Percentiles rank a stretch among this genome's conserved stretches.
These are phyloP conservation scores for Zangia roseola DNA, from an alignment of 768 basidiomycete genomes.

Conservation along the genomic window DNA sequence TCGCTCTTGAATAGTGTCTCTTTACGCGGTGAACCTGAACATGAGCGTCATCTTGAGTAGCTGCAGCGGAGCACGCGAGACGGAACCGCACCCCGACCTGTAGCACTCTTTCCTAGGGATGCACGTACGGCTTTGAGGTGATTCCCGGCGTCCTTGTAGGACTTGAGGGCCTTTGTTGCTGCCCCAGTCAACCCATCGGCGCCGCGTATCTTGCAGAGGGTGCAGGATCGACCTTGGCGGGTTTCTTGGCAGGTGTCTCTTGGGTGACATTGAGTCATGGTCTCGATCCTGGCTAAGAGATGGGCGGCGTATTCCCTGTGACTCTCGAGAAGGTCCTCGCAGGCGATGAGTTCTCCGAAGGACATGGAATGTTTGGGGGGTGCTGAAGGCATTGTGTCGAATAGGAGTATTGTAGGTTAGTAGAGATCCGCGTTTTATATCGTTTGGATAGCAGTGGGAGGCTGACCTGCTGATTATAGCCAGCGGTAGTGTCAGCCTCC, in stretches of 20 bases:
- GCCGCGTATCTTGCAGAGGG: conserved; percentile 12
- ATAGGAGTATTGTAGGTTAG: neutral
- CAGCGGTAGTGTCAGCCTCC: conserved; percentile 4
- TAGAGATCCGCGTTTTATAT: neutral
- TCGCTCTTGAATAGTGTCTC: conserved; percentile 6
- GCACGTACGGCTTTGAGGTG: conserved; percentile 7
- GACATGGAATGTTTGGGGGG: conserved; percentile 7
- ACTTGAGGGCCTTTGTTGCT: conserved; percentile 1
- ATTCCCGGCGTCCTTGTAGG: conserved; percentile 1
- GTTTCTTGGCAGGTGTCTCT: conserved; percentile 1
- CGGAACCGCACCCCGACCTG: conserved; percentile 1
- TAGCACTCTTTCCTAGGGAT: conserved; percentile 1
- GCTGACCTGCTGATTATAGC: conserved; percentile 6
- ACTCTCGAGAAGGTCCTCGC: conserved; percentile 13
- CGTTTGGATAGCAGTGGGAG: conserved; percentile 1
- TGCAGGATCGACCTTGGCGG: neutral
- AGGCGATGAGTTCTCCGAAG: conserved; percentile 10
- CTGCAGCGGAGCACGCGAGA: neutral
- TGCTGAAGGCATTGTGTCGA: conserved; percentile 1
- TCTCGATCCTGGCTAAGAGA: conserved; percentile 11
- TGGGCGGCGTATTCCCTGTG: conserved; percentile 7
- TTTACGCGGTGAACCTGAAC: neutral
- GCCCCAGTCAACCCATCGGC: conserved; percentile 8
- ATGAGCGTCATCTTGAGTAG: neutral
- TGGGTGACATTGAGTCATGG: neutral